Conservation (phyloP, 2,329 filamentous ascomycete species). For the Aspergillus tamarii region DNA sequence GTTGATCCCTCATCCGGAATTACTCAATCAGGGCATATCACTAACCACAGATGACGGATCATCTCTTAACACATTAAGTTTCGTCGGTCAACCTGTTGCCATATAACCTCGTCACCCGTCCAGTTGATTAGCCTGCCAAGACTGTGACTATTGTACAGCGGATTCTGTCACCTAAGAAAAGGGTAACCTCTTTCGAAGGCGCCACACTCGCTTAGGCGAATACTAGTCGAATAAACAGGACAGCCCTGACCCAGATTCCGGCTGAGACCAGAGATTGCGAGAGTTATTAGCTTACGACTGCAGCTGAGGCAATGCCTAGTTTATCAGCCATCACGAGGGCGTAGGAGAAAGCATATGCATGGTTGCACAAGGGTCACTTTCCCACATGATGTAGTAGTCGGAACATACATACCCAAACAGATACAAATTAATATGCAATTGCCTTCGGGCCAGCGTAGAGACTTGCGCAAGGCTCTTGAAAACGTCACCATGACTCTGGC, state of each 20-base stretch:
- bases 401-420: background rate
- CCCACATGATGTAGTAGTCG: background rate
- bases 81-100: background rate
- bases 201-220: background rate
- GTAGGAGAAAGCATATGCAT: slow-evolving; percentile 1
- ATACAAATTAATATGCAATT: background rate
- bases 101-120: background rate
- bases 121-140: background rate
- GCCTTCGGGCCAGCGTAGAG: background rate
- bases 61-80: background rate
- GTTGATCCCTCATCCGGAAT: background rate
- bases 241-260: background rate
- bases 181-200: background rate
- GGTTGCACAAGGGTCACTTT: background rate
- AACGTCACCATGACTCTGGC: background rate
- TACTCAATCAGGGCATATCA: background rate
- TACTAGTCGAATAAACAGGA: background rate
- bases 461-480: background rate
- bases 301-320: background rate
- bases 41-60: slow-evolving; percentile 5
- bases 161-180: background rate
- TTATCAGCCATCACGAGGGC: slow-evolving; percentile 3
- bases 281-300: background rate
- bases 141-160: background rate
- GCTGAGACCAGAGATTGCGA: background rate